Percentiles rank a stretch among this genome's conserved stretches.
Evolutionary conservation across 495 filamentous ascomycete genomes (phyloP).

Genomic region (Aspergillus nanangensis): DNA sequence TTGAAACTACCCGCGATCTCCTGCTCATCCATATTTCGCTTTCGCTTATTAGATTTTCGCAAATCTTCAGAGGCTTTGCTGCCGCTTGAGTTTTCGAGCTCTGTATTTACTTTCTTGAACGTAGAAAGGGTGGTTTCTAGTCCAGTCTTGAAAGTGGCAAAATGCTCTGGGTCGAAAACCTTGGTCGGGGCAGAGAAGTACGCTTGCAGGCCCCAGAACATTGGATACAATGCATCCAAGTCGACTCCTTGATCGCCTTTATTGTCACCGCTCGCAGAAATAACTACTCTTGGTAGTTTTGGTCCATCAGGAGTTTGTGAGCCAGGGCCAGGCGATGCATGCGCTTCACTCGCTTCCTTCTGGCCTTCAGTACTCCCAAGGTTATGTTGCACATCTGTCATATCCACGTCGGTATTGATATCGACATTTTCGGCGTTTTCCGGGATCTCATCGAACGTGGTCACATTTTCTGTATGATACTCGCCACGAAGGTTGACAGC

Average conservation of each 20-base stretch:
- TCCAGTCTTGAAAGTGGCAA: constrained; percentile 71
- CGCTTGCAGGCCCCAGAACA: constrained; percentile 91
- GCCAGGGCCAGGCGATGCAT: constrained; percentile 13
- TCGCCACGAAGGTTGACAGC: constrained; percentile 95
- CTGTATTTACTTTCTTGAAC: constrained; percentile 75
- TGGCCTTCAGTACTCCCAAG: constrained; percentile 13
- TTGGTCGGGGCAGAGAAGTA: constrained; percentile 86
- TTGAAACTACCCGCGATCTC: constrained; percentile 78
- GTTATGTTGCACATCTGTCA: constrained; percentile 53
- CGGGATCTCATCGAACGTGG: constrained; percentile 65
- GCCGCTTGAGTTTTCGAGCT: constrained; percentile 44
- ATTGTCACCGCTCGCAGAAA: constrained; percentile 44
- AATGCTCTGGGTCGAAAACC: constrained; percentile 66
- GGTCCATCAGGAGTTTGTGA: constrained; percentile 17
- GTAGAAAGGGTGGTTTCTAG: constrained; percentile 73
- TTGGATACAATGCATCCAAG: constrained; percentile 73
- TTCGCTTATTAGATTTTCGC: constrained; percentile 66
- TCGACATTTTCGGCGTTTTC: constrained; percentile 14
- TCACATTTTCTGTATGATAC: constrained; percentile 94
- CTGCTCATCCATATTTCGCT: constrained; percentile 55
- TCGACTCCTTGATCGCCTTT: constrained; percentile 46
- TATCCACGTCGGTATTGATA: constrained; percentile 54
- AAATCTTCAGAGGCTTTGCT: constrained; percentile 56
- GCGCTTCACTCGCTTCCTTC: constrained; percentile 14
- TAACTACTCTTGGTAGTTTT: constrained; percentile 45